Percentiles rank a stretch among this genome's conserved stretches.
These are phyloP conservation scores for Acer saccharum DNA, from an alignment of 345 rosid species.

Conservation along the genomic window DNA sequence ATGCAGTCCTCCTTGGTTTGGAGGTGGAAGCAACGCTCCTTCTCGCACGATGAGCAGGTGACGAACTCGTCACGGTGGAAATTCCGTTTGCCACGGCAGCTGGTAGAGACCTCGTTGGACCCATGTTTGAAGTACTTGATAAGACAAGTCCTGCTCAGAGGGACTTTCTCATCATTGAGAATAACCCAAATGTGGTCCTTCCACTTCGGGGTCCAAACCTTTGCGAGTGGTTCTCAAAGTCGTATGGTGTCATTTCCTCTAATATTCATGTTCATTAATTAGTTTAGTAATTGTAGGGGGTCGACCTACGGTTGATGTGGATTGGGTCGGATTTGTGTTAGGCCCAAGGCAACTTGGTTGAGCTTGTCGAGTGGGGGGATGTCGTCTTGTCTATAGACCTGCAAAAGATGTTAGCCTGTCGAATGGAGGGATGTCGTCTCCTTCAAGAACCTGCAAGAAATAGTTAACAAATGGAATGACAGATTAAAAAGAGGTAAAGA, in stretches of 20 bases:
- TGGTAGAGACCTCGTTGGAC: slow-evolving; percentile 17
- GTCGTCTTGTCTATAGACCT: too few relatives aligned
- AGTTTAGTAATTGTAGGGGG: too few relatives aligned
- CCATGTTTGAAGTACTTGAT: slow-evolving; percentile 37
- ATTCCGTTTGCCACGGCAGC: slow-evolving; percentile 5
- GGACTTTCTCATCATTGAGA: slow-evolving; percentile 26
- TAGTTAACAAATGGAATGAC: too few relatives aligned
- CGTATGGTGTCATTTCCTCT: slow-evolving; percentile 40
- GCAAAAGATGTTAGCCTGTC: too few relatives aligned
- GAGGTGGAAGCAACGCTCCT: slow-evolving; percentile 42
- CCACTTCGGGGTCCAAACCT: slow-evolving; percentile 36
- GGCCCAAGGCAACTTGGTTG: too few relatives aligned
- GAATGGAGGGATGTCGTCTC: too few relatives aligned
- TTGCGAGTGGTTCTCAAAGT: slow-evolving; percentile 41
- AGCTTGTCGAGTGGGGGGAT: too few relatives aligned
- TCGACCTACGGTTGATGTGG: too few relatives aligned
- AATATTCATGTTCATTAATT: neutral
- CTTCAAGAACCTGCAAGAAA: too few relatives aligned
- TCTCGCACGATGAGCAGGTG: slow-evolving; percentile 32
- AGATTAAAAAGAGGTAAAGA: too few relatives aligned
- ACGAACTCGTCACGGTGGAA: slow-evolving; percentile 53
- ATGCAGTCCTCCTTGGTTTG: slow-evolving; percentile 37
- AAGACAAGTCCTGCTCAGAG: slow-evolving; percentile 34
- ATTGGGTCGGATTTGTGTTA: too few relatives aligned
- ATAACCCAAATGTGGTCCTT: slow-evolving; percentile 42